Percentiles rank a stretch among this genome's conserved stretches.
Evolutionary conservation across 441 rosid genomes (phyloP).

Genomic region (Biscutella auriculata): DNA sequence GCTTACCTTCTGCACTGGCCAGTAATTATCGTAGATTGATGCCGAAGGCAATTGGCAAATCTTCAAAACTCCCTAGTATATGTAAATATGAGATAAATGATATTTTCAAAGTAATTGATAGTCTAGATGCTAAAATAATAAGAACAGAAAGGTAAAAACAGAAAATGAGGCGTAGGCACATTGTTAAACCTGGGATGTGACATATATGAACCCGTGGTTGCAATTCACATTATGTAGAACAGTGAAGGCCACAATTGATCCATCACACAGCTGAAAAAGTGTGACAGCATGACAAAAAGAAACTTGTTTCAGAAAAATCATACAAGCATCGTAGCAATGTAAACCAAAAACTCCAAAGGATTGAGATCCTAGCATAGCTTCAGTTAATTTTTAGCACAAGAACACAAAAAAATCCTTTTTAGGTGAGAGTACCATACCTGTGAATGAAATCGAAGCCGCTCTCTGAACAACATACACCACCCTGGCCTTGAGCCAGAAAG

Average conservation of each 20-base stretch:
- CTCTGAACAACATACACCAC: slow-evolving; percentile 96
- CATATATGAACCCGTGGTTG: slow-evolving; percentile 91
- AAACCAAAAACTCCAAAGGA: not conserved
- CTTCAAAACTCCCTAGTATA: slow-evolving; percentile 73
- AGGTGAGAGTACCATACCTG: slow-evolving; percentile 46
- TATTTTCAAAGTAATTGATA: slow-evolving; percentile 4
- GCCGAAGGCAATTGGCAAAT: slow-evolving; percentile 83
- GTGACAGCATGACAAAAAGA: slow-evolving; percentile 8
- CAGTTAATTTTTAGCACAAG: slow-evolving; percentile 1
- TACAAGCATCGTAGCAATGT: no score
- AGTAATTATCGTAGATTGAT: slow-evolving; percentile 84
- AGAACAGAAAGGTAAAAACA: slow-evolving; percentile 4
- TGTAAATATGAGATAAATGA: slow-evolving; percentile 11
- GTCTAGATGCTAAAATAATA: slow-evolving; percentile 6
- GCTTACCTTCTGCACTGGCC: slow-evolving; percentile 93
- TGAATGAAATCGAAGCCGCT: slow-evolving; percentile 85
- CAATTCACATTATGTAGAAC: slow-evolving; percentile 98
- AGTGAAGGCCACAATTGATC: slow-evolving; percentile 88
- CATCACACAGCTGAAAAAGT: slow-evolving; percentile 79
- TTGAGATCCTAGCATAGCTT: not conserved
- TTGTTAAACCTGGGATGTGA: slow-evolving; percentile 73
- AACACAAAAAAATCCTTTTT: not conserved
- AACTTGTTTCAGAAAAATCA: slow-evolving; percentile 8
- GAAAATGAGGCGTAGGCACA: slow-evolving; percentile 4
- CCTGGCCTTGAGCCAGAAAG: slow-evolving; percentile 91